Base-by-base conservation (phyloP, 2,329 filamentous ascomycete genomes). In the Zymoseptoria passerinii region DNA sequence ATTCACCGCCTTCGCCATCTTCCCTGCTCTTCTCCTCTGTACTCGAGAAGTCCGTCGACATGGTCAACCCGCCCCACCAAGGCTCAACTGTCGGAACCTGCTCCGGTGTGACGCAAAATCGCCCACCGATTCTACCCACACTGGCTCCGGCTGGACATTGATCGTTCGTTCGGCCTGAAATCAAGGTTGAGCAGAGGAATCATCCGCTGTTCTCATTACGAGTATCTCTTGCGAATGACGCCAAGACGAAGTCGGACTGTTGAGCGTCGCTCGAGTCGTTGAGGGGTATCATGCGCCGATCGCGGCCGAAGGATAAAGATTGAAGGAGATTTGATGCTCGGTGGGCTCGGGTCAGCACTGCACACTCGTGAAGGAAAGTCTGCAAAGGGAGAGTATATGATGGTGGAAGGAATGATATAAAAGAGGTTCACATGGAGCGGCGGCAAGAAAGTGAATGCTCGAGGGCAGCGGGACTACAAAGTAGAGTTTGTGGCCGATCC, bases 61-160 rank as follows among this genome's bases (percentile, higher is more conserved):
- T 68, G 29, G 58, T 28, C 50, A 28, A 52, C 23, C 28, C 35
- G 35, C 35, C 49, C 49, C 49, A 20, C 49, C 19, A 18, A 50
- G 19, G 49, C 49, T 50, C 49, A 20, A 23, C 16, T 50, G 19
- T 50, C 49, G 49, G 49, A 20, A 18, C 51, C 52, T 56, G 53
- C 40, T 57, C 58, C 56, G 40, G 51, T 52, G 58, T 54, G 50
- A 44, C 35, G 50, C 50, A 52, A 28, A 23, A 52, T 28, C 50
- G 50, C 50, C 23, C n/a, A 52, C 49, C 50, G 50, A n/a, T 44
- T 50, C 62, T 67, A 70, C 52, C 68, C 68, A 61, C 68, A 70
- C 66, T 67, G 64, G 60, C 59, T 67, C 51, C 66, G 64, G 65
- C 62, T 66, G 57, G 67, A 68, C 68, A 70, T 70, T 63, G 66